Base-by-base conservation (phyloP, 169 alveolate species). In the Babesia ovata region DNA sequence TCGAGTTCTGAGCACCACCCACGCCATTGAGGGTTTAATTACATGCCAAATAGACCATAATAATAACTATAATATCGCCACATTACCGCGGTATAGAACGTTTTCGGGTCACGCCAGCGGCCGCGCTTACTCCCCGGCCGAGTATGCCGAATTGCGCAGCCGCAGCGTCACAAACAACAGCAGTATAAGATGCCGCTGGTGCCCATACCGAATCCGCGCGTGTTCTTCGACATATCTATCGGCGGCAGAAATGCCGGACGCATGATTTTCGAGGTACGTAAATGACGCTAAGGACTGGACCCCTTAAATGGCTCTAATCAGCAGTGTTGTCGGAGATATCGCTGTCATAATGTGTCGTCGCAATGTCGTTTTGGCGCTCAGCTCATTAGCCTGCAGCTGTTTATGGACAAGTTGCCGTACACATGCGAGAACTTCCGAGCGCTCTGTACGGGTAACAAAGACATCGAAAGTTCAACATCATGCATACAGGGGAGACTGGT, bases 391-490 rank as follows among this genome's bases (percentile, higher is more conserved):
- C n/a, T 22, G 9, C 79, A 92, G 96, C 91, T 92, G 12, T 92
- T 91, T 76, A 86, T 84, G 88, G 95, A 92, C 79, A 77, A 86
- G 57, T 74, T 88, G 33, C 98, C 98, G 13, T 75, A 85, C 79
- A 93, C 96, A 12, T 75, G 92, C 63, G 97, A 91, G 74, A 95
- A 95, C 83, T 95, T 95, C 74, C 91, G 96, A 60, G 90, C 95
- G 61, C 93, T 95, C 44, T 94, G 97, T 74, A 95, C 98, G 39
- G 96, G 96, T 83, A 62, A 14, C 39, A 46, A 79, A 44, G 48
- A 4, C 16, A 53, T 44, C 19, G 46, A 46, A 21, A 8, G 26
- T 28, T 39, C 4, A 16, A 46, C 54, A 44, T 50, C 2, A 16
- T 0, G n/a, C 50, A 1, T 66, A 66, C 63, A 65, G 95, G 95